Percentiles rank a stretch among this genome's conserved stretches.
These are phyloP conservation scores for Xylaria sp. DNA, from an alignment of 2,329 filamentous ascomycete genomes.

Conservation along the genomic window DNA sequence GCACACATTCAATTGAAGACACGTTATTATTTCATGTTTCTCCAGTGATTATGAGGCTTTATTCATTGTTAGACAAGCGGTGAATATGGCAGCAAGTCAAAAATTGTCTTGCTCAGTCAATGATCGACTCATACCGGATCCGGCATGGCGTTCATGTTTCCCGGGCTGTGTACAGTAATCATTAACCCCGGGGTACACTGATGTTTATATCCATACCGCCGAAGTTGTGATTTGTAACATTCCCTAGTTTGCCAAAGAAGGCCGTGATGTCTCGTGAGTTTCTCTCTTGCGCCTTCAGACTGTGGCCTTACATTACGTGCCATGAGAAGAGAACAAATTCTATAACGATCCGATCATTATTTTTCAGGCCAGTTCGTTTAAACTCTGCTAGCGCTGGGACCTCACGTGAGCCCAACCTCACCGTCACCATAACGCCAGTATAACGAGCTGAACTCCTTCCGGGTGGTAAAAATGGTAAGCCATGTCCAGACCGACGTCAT, in stretches of 20 bases:
- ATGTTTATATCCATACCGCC: not conserved
- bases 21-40: not conserved
- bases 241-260: not conserved
- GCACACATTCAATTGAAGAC: not conserved
- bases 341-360: not conserved
- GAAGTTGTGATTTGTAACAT: no score
- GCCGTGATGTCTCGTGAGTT: not conserved
- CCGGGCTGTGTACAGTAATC: slow-evolving; percentile 21
- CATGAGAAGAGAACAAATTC: not conserved
- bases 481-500: not conserved
- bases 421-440: not conserved
- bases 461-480: not conserved
- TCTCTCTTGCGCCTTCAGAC: not conserved
- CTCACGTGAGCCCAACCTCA: not conserved
- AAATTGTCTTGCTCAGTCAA: not conserved
- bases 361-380: not conserved
- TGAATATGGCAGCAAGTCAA: slow-evolving; percentile 10
- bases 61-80: slow-evolving; percentile 5
- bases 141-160: slow-evolving; percentile 19
- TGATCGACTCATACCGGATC: slow-evolving; percentile 15
- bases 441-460: not conserved
- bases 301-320: not conserved
- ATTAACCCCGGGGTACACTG: not conserved
- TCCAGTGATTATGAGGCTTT: not conserved
- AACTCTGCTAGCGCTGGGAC: not conserved